phyloP scores from a whole-genome alignment of 2,329 filamentous ascomycete species.

The Knufia petricola region DNA sequence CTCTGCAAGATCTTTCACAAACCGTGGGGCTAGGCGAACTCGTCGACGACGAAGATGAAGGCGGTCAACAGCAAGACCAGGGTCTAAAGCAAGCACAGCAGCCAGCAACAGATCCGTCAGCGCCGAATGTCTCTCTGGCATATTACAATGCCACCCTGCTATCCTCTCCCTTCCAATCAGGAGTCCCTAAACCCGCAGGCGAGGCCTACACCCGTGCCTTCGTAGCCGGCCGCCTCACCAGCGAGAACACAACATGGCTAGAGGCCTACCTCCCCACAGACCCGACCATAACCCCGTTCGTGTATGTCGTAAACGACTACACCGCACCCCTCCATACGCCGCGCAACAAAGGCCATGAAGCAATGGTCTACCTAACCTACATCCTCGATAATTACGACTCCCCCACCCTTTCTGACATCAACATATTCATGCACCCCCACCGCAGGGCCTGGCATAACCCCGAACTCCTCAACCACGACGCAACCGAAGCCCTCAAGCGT shows the following conservation, averaged over 20 bases:
- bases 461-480: conserved; percentile 41
- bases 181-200: conserved; percentile 35
- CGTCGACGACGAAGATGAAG: conserved; percentile 2
- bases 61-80: neutral
- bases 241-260: conserved; percentile 39
- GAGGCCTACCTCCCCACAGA: conserved; percentile 38
- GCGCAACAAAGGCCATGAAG: conserved; percentile 53
- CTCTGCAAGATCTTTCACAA: conserved; percentile 3
- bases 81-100: neutral
- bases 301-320: conserved; percentile 47
- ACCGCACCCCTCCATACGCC: conserved; percentile 42
- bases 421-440: conserved; percentile 52
- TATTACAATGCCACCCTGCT: neutral
- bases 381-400: conserved; percentile 54
- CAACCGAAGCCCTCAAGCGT: conserved; percentile 41
- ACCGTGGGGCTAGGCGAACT: conserved; percentile 5
- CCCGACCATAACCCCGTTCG: conserved; percentile 31
- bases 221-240: conserved; percentile 33
- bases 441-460: conserved; percentile 52
- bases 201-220: conserved; percentile 45
- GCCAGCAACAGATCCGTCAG: neutral
- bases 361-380: conserved; percentile 53
- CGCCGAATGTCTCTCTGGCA: neutral
- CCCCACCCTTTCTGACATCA: conserved; percentile 42
- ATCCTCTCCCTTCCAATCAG: conserved; percentile 26